Percentiles rank a stretch among this genome's conserved stretches.
These are phyloP conservation scores for Besnoitia besnoiti DNA, from an alignment of 169 alveolate species.

Conservation along the genomic window DNA sequence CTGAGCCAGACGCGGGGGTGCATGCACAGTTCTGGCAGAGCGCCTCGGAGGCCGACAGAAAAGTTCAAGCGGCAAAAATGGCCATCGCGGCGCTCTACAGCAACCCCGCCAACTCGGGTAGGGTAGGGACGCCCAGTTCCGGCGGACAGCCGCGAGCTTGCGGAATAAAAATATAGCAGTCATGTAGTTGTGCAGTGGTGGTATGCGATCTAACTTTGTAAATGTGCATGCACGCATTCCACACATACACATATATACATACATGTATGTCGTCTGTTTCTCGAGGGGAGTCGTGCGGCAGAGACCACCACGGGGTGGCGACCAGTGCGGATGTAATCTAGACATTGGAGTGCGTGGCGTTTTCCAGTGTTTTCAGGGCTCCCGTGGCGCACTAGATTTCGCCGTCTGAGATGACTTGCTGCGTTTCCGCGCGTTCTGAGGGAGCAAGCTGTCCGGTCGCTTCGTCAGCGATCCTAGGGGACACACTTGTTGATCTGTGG, in stretches of 20 bases:
- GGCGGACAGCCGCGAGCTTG: too few relatives aligned
- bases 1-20: not conserved
- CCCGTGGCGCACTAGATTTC: too few relatives aligned
- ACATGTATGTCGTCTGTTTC: not conserved
- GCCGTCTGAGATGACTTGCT: too few relatives aligned
- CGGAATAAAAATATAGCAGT: not conserved
- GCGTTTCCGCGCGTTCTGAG: too few relatives aligned
- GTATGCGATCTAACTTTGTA: not conserved
- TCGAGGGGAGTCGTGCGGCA: not conserved
- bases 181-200: not conserved
- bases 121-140: too few relatives aligned
- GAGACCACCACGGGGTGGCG: too few relatives aligned
- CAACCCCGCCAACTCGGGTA: not conserved
- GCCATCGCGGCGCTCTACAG: conserved; percentile 48
- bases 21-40: not conserved
- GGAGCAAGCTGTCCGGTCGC: too few relatives aligned
- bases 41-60: conserved; percentile 39
- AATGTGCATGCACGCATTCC: not conserved
- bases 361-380: too few relatives aligned
- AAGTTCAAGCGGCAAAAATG: conserved; percentile 36
- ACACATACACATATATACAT: not conserved
- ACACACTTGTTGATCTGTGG: too few relatives aligned
- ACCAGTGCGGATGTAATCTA: too few relatives aligned
- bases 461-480: too few relatives aligned
- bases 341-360: too few relatives aligned